These are phyloP conservation scores for Ceratobasidium sp. DNA, from an alignment of 1,284 basidiomycete species.

Conservation along the genomic window DNA sequence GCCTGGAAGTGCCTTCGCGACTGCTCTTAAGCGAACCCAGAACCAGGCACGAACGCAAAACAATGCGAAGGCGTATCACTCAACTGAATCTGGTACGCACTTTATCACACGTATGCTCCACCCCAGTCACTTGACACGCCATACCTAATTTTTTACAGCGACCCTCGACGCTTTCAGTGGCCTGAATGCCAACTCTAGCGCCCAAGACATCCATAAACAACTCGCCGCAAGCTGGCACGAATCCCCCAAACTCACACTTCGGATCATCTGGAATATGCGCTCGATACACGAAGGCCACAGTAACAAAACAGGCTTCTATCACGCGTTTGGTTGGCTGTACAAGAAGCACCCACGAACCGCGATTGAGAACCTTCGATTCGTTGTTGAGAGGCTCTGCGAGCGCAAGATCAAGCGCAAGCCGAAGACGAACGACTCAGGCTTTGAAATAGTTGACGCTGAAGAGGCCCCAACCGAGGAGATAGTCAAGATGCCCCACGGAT, in stretches of 20 bases:
- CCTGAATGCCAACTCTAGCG: constrained; percentile 49
- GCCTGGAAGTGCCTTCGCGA: not conserved
- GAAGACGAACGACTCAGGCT: constrained; percentile 46
- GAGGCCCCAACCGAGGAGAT: constrained; percentile 51
- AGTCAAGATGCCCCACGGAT: constrained; percentile 63
- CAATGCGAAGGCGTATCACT: constrained; percentile 27
- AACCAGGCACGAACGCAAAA: constrained; percentile 30
- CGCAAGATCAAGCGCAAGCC: constrained; percentile 52
- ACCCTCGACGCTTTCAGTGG: constrained; percentile 47
- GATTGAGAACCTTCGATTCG: constrained; percentile 65
- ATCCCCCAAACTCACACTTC: constrained; percentile 65
- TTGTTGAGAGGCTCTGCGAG: constrained; percentile 66
- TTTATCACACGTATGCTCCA: too few relatives aligned
- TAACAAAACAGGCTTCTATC: constrained; percentile 66
- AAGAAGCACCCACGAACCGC: constrained; percentile 74
- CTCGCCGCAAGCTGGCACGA: constrained; percentile 66
- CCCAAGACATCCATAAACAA: constrained; percentile 54
- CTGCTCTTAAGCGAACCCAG: not conserved
- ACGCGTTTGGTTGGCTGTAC: constrained; percentile 72
- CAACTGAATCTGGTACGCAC: constrained; percentile 25
- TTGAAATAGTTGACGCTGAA: constrained; percentile 35
- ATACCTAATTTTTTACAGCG: not conserved
- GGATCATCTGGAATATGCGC: constrained; percentile 70
- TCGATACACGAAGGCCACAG: constrained; percentile 71
- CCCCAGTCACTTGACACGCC: not conserved